Percentiles rank a stretch among this genome's conserved stretches.
Evolutionary conservation across 2,329 filamentous ascomycete genomes (phyloP).

Genomic region (Amylocarpus encephaloides): DNA sequence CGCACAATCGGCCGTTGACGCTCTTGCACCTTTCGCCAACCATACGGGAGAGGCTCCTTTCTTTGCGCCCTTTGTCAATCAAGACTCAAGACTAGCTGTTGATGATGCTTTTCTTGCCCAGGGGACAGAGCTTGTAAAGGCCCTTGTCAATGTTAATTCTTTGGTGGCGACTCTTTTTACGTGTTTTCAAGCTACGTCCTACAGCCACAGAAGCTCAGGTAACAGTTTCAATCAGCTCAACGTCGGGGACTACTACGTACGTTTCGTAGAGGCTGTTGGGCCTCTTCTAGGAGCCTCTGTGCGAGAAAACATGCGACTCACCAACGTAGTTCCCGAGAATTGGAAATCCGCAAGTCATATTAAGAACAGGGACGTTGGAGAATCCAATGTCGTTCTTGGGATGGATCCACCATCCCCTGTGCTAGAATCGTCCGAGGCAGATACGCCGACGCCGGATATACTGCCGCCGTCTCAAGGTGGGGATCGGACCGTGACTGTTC

Average conservation of each 20-base stretch:
- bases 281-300: slow-evolving; percentile 72
- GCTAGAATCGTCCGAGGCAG: slow-evolving; percentile 3
- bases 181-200: slow-evolving; percentile 56
- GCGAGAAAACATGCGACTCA: slow-evolving; percentile 75
- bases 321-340: slow-evolving; percentile 64
- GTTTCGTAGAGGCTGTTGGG: slow-evolving; percentile 69
- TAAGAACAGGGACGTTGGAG: slow-evolving; percentile 21
- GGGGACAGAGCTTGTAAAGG: slow-evolving; percentile 74
- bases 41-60: slow-evolving; percentile 50
- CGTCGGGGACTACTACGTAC: slow-evolving; percentile 74
- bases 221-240: slow-evolving; percentile 71
- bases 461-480: slow-evolving; percentile 1
- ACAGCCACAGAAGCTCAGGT: slow-evolving; percentile 47
- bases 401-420: slow-evolving; percentile 12
- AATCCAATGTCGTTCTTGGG: slow-evolving; percentile 14
- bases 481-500: background rate
- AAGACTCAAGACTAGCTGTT: slow-evolving; percentile 33
- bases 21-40: slow-evolving; percentile 58
- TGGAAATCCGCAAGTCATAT: slow-evolving; percentile 39
- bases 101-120: slow-evolving; percentile 41
- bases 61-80: slow-evolving; percentile 61
- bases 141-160: slow-evolving; percentile 69
- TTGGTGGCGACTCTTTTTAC: slow-evolving; percentile 69
- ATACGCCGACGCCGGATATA: background rate
- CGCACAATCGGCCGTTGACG: slow-evolving; percentile 61